Evolutionary conservation across 768 basidiomycete species (phyloP), one percentile per base, ranked within the genome.

Genomic region (Boletus patriciae): DNA sequence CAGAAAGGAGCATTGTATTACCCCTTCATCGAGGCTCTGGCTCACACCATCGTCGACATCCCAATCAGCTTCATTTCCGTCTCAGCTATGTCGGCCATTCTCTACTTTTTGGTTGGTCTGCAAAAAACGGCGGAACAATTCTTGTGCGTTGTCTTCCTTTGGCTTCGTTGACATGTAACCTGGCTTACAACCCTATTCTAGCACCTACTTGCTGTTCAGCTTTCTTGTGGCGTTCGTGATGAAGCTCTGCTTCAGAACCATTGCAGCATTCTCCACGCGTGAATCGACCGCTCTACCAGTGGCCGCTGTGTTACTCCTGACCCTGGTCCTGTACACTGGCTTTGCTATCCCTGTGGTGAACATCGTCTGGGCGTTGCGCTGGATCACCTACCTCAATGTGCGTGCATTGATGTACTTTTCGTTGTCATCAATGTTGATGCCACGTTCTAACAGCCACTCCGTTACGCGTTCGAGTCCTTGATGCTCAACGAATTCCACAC

Each of bases 221-320:
- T 76, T 83, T 51, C 69, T 75, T 4, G 77, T 83, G 62, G 78
- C 84, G 23, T 49, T 90, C 33, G 75, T 83, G 8, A 87, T 92
- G 84, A 87, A 85, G 66, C 80, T 82, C 0, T 92, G 84, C 78
- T 94, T 91, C 79, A 78, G 91, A 40, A 75, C 75, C 0, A 62
- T 88, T 27, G 83, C 86, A 1, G 83, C 86, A 0, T 74, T 74
- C 13, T 83, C 84, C 63, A 73, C 74, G 38, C 70, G 74, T 16
- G 79, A 81, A 41, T 79, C 85, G 0, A 77, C 80, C 0, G 86
- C 87, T 9, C 57, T 72, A 41, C 66, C 73, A 4, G 37, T 69
- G 1, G 64, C 72, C 0, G 72, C 66, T 4, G 43, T 79, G 54
- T 53, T 69, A 53, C 67, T 76, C 36, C 67, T 80, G 50, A 68